phyloP scores from a whole-genome alignment of 371 early-diverging fungal species.

The Blakeslea trispora region DNA sequence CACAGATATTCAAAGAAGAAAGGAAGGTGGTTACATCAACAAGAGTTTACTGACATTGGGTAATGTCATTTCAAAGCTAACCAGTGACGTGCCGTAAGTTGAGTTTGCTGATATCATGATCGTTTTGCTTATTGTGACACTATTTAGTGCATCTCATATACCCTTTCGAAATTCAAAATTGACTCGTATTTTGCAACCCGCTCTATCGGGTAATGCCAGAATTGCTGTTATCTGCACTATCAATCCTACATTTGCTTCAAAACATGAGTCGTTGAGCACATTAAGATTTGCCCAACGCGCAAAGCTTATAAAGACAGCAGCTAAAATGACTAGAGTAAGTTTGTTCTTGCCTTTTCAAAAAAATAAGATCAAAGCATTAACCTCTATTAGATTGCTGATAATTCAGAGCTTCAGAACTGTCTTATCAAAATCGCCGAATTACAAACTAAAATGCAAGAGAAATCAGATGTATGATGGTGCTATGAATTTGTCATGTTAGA shows the following conservation, averaged over 20 bases:
- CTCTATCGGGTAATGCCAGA: slow-evolving; percentile 81
- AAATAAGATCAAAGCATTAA: no score
- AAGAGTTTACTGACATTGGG: slow-evolving; percentile 85
- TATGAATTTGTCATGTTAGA: not conserved
- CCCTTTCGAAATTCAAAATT: slow-evolving; percentile 94
- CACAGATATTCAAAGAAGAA: slow-evolving; percentile 73
- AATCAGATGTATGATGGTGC: slow-evolving; percentile 38
- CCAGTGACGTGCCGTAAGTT: not conserved
- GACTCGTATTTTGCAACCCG: slow-evolving; percentile 88
- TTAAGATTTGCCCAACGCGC: slow-evolving; percentile 87
- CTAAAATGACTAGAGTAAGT: slow-evolving; percentile 39
- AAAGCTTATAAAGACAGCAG: slow-evolving; percentile 65
- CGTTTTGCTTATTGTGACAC: no score
- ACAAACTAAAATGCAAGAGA: slow-evolving; percentile 72
- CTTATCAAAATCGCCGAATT: slow-evolving; percentile 76
- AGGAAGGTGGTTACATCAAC: slow-evolving; percentile 95
- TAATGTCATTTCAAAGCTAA: slow-evolving; percentile 86
- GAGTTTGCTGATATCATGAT: no score
- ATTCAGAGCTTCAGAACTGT: slow-evolving; percentile 85
- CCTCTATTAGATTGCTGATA: slow-evolving; percentile 58
- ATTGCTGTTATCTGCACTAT: slow-evolving; percentile 86
- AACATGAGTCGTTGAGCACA: slow-evolving; percentile 85
- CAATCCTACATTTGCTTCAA: slow-evolving; percentile 64
- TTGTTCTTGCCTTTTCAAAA: not conserved
- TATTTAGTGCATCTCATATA: slow-evolving; percentile 55